These are phyloP conservation scores for Perkinsus olseni DNA, from an alignment of 169 alveolate genomes.

Conservation along the genomic window DNA sequence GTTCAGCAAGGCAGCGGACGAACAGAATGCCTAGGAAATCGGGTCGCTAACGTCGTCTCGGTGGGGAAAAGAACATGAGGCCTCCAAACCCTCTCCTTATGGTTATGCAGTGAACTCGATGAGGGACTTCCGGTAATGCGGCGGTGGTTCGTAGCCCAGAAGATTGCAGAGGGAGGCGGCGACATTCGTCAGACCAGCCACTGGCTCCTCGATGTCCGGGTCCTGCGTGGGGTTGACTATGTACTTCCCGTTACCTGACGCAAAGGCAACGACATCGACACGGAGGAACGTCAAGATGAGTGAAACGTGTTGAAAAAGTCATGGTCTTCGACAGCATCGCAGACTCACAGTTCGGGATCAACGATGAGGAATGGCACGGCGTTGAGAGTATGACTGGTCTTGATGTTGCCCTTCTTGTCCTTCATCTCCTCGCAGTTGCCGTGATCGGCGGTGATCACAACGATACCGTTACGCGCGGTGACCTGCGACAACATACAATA, in stretches of 20 bases:
- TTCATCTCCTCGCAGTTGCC: not conserved
- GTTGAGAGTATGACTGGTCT: constrained; percentile 3
- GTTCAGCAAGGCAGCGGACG: not conserved
- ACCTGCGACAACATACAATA: not conserved
- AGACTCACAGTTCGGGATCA: not conserved
- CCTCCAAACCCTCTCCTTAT: not conserved
- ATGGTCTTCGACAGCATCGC: not conserved
- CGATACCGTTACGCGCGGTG: not conserved
- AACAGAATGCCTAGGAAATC: not conserved
- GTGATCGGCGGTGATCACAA: not conserved
- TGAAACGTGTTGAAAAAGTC: too few relatives aligned
- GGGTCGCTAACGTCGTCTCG: not conserved
- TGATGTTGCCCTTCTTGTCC: not conserved
- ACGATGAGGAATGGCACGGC: constrained; percentile 1
- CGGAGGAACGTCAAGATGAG: too few relatives aligned
- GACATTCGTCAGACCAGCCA: not conserved
- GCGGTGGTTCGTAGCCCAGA: not conserved
- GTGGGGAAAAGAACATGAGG: not conserved
- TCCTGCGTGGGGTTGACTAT: not conserved
- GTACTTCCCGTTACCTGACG: not conserved
- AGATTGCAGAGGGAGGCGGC: not conserved
- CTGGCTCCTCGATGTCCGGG: not conserved
- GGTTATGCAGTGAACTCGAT: not conserved
- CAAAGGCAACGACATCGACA: too few relatives aligned
- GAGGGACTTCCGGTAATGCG: not conserved